These are phyloP conservation scores for Tuber umbilicatum DNA, from an alignment of 495 filamentous ascomycete genomes.

Conservation along the genomic window DNA sequence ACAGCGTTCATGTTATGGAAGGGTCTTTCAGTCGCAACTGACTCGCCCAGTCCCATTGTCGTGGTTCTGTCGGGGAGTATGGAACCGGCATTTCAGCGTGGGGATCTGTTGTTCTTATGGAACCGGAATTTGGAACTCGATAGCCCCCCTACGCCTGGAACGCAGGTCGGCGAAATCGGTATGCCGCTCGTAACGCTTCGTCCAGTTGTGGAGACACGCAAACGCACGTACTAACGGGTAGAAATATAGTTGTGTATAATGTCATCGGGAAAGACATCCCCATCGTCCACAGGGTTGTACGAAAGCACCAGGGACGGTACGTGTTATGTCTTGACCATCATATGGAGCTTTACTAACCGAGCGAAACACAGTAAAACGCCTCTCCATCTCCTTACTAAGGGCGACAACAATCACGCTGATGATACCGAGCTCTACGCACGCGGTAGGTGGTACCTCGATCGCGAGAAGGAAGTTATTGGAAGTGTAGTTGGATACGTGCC, in stretches of 20 bases:
- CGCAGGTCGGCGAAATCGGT: slow-evolving; percentile 40
- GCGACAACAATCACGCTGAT: slow-evolving; percentile 91
- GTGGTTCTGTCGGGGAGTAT: slow-evolving; percentile 91
- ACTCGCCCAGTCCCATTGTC: slow-evolving; percentile 88
- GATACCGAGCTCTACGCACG: slow-evolving; percentile 88
- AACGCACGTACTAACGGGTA: not conserved
- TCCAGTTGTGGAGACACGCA: not conserved
- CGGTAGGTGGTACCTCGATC: slow-evolving; percentile 75
- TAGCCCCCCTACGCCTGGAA: slow-evolving; percentile 27
- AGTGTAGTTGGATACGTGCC: slow-evolving; percentile 92
- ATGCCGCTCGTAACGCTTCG: not conserved
- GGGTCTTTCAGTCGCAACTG: slow-evolving; percentile 74
- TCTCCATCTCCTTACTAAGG: slow-evolving; percentile 80
- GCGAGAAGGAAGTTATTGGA: slow-evolving; percentile 83
- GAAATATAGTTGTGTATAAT: slow-evolving; percentile 72
- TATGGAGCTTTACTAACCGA: slow-evolving; percentile 7
- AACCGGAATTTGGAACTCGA: slow-evolving; percentile 60
- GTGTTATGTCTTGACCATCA: slow-evolving; percentile 29
- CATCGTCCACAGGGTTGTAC: slow-evolving; percentile 82
- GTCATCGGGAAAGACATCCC: slow-evolving; percentile 85
- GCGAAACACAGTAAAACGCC: slow-evolving; percentile 42
- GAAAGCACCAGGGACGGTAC: slow-evolving; percentile 58
- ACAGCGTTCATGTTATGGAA: slow-evolving; percentile 99
- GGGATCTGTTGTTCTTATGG: slow-evolving; percentile 90
- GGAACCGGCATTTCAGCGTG: slow-evolving; percentile 95